These are phyloP conservation scores for Cryptococcus maquisensis DNA, from an alignment of 1,284 basidiomycete species.

Conservation along the genomic window DNA sequence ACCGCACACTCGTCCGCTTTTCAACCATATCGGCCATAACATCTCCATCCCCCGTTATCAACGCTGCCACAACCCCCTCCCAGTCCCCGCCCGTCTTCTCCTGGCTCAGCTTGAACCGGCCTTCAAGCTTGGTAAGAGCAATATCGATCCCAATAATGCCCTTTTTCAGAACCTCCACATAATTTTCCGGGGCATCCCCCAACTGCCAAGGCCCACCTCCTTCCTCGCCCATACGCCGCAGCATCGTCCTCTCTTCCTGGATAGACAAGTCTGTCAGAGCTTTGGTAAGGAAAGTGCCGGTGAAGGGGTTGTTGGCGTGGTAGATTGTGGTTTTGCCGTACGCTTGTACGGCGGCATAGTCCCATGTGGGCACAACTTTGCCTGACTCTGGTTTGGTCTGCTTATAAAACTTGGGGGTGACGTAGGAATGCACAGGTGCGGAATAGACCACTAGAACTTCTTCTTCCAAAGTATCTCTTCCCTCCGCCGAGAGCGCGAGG, in stretches of 20 bases:
- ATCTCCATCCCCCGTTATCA: constrained; percentile 32
- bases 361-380: constrained; percentile 49
- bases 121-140: constrained; percentile 43
- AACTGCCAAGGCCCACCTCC: constrained; percentile 41
- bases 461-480: constrained; percentile 16
- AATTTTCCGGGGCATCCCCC: constrained; percentile 44
- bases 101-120: constrained; percentile 49
- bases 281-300: constrained; percentile 25
- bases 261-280: constrained; percentile 39
- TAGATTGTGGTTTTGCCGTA: constrained; percentile 40
- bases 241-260: constrained; percentile 21
- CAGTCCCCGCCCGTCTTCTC: constrained; percentile 46
- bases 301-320: constrained; percentile 17
- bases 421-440: constrained; percentile 40
- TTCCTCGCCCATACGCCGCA: constrained; percentile 29
- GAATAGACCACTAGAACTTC: constrained; percentile 47
- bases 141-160: constrained; percentile 51
- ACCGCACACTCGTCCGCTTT: constrained; percentile 11
- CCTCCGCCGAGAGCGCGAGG: not conserved
- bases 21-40: constrained; percentile 39
- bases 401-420: constrained; percentile 46
- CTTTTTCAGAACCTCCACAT: constrained; percentile 47
- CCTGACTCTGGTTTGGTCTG: constrained; percentile 43
- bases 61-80: constrained; percentile 46
- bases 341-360: constrained; percentile 47